Evolutionary conservation across 2,329 filamentous ascomycete genomes (phyloP).

Genomic region (Emericellopsis cladophorae): DNA sequence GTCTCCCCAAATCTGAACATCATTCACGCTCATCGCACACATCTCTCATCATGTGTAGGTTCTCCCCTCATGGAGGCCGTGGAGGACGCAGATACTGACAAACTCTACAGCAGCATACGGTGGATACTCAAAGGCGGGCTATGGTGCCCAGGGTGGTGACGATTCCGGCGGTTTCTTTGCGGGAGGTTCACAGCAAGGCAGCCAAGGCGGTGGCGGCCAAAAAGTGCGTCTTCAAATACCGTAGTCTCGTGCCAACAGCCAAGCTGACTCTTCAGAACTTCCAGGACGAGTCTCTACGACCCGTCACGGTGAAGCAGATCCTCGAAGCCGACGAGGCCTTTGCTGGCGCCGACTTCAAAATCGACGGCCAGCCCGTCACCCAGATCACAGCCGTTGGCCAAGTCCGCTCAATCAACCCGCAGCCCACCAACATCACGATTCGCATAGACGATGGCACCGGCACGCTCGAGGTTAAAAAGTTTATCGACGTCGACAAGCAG

Average conservation of each 20-base stretch:
- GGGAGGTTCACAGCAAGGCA: conserved; percentile 45
- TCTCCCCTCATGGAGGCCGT: neutral
- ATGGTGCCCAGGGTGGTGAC: conserved; percentile 43
- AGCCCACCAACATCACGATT: conserved; percentile 86
- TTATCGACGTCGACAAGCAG: conserved; percentile 55
- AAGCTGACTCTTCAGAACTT: conserved; percentile 33
- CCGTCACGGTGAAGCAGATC: conserved; percentile 92
- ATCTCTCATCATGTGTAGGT: conserved; percentile 19
- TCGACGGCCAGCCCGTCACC: conserved; percentile 64
- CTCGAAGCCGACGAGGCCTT: conserved; percentile 69
- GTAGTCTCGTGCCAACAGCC: neutral
- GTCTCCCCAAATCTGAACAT: conserved; percentile 4
- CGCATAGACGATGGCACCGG: conserved; percentile 92
- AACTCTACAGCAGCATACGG: conserved; percentile 31
- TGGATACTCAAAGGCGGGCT: conserved; percentile 30
- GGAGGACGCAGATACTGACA: conserved; percentile 4
- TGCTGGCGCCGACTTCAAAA: conserved; percentile 62
- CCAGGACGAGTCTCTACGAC: conserved; percentile 76
- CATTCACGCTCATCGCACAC: conserved; percentile 2
- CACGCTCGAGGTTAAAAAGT: conserved; percentile 80
- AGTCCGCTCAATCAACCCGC: conserved; percentile 74
- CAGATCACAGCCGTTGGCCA: conserved; percentile 77
- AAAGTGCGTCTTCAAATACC: conserved; percentile 21
- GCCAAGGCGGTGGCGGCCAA: conserved; percentile 30
- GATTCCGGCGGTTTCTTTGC: conserved; percentile 51